Conservation (phyloP, 176 grass and related monocot genomes). For the Poa pratensis region DNA sequence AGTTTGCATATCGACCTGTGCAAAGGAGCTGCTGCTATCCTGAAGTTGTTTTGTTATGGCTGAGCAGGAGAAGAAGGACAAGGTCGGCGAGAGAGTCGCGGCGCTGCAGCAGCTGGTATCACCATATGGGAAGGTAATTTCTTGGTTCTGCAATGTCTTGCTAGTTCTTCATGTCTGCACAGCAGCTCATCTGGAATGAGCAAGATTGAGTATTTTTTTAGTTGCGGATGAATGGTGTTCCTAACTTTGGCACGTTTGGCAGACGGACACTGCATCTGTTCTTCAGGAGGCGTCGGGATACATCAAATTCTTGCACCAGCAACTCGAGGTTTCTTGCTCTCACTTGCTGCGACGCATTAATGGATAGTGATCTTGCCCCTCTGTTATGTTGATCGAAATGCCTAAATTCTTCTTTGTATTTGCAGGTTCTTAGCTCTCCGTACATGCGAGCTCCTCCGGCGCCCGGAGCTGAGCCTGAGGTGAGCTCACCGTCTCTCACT, state of each 20-base stretch:
- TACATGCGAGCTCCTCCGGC: slow-evolving; percentile 61
- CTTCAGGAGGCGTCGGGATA: slow-evolving; percentile 88
- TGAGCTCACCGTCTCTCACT: slow-evolving; percentile 32
- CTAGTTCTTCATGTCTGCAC: neutral
- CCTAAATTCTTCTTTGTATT: neutral
- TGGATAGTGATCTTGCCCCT: neutral
- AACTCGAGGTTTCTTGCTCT: slow-evolving; percentile 67
- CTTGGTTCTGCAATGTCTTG: neutral
- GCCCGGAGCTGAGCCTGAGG: slow-evolving; percentile 51
- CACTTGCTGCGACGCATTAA: neutral
- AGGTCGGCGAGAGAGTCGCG: slow-evolving; percentile 74
- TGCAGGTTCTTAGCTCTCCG: slow-evolving; percentile 84
- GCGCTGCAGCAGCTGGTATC: slow-evolving; percentile 93
- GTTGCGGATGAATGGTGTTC: neutral
- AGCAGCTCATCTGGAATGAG: neutral
- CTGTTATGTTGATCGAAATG: neutral
- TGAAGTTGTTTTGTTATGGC: slow-evolving; percentile 18
- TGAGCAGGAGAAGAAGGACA: slow-evolving; percentile 96
- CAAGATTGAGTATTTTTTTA: neutral
- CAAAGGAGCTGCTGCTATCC: neutral
- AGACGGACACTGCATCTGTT: slow-evolving; percentile 97
- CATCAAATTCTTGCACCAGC: slow-evolving; percentile 95
- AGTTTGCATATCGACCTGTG: neutral
- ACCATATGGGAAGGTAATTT: slow-evolving; percentile 81
- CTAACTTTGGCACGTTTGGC: slow-evolving; percentile 18